phyloP scores from a whole-genome alignment of 2,329 filamentous ascomycete species.

The Fusarium pseudonygamai region DNA sequence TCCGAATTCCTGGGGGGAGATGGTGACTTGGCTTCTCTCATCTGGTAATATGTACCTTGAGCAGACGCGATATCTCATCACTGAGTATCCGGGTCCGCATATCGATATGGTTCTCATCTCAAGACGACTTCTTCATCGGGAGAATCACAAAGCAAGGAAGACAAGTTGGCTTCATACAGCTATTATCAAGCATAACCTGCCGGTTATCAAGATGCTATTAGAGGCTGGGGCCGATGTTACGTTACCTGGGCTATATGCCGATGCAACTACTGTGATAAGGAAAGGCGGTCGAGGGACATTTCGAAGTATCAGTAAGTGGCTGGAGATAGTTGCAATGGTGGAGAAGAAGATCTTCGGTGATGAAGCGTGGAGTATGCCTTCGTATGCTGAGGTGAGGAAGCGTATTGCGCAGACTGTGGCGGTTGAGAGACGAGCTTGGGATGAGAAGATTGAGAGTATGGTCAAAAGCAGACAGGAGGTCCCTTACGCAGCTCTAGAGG shows the following conservation, averaged over 20 bases:
- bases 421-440: neutral
- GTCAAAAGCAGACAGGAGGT: neutral
- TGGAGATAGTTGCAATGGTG: neutral
- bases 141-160: neutral
- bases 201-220: neutral
- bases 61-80: neutral
- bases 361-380: neutral
- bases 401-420: accelerated
- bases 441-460: neutral
- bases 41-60: neutral
- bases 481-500: neutral
- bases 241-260: neutral
- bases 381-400: neutral
- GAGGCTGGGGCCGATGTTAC: neutral
- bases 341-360: neutral
- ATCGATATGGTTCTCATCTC: neutral
- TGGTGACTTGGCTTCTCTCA: neutral
- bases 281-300: accelerated
- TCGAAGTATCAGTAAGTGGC: neutral
- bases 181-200: neutral
- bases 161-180: conserved; percentile 16
- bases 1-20: neutral
- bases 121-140: accelerated
- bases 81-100: conserved; percentile 8
- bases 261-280: neutral